Evolutionary conservation across 805 yeast species (phyloP), one percentile per base, ranked within the genome.

Genomic region (Hermanozyma aechmeae): DNA sequence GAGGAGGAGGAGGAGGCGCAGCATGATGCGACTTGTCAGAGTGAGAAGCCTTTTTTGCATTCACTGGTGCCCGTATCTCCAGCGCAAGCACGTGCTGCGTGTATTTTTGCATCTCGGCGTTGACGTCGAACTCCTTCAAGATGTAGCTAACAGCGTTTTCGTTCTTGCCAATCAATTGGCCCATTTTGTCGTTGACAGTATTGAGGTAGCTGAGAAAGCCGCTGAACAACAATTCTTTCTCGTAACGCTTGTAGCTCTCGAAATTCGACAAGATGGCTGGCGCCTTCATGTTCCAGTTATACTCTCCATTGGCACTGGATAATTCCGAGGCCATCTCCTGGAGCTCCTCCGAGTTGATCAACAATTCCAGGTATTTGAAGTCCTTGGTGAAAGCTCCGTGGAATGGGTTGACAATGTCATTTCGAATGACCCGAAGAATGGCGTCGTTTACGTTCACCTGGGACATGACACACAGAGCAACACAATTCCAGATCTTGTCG

Each of bases 231-330:
- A 66, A 35, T 56, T 63, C 52, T 73, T 65, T 56, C 83, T 74
- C 52, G 59, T 58, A 45, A 22, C 59, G 66, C 50, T 85, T 94
- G 41, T 79, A 75, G 37, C 64, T 65, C 47, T 84, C 92, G 49
- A 85, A 79, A 39, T 73, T 73, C 41, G 77, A 78, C 47, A 82
- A 79, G 24, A 80, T 73, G 31, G 68, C 73, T 3, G 94, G 89
- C 2, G 92, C 89, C 49, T 77, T 76, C 30, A 71, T 60, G 37
- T 76, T 77, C 95, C 95, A 85, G 42, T 72, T 69, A 20, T 61
- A 61, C 30, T 69, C 75, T 18, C 73, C 67, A 27, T 55, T 43
- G 28, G 35, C 27, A 3, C 28, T 16, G 3, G 42, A 29, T 31
- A 61, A 28, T 27, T 42, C 40, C 24, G 50, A 11, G 46, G 51